Evolutionary conservation across 768 basidiomycete species (phyloP), one percentile per base, ranked within the genome.

Genomic region (Rickenella mellea): DNA sequence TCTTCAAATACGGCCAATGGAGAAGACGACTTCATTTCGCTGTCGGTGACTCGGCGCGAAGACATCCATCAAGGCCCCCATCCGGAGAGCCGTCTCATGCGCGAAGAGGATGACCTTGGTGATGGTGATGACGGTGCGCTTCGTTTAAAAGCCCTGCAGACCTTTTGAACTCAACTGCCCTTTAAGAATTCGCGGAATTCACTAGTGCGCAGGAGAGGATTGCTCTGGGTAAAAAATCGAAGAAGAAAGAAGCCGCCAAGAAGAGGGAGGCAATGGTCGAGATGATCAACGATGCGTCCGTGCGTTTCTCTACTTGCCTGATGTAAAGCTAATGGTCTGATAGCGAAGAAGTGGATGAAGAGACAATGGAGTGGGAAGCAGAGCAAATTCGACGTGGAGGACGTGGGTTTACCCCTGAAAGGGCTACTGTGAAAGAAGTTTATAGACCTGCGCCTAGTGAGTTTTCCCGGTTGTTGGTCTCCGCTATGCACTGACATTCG

Each of bases 191-290:
- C 55, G 82, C 89, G 5, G 87, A 90, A 54, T 92, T 80, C 51
- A 92, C 89, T 1, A 86, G 79, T 51, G 88, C 89, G 0, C 80
- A 87, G 60, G 88, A 90, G 48, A 70, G 89, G 26, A 86, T 92
- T 40, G 84, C 89, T 0, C 61, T 92, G 2, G 86, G 87, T 0
- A 92, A 88, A 56, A 88, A 87, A 53, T 80, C 80, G 0, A 69
- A 76, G 37, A 90, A 87, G 53, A 52, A 65, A 5, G 89, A 87
- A 51, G 80, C 78, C 1, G 64, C 60, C 30, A 81, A 81, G 55
- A 71, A 74, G 17, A 70, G 78, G 50, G 78, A 78, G 45, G 68
- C 70, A 2, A 88, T 88, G 74, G 71, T 77, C 44, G 87, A 87
- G 56, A 65, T 89, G 69, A 90, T 92, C 44, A 74, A 74, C 6